Conservation (phyloP, 352 stramenopile genomes). For the Globisporangium emineosum region DNA sequence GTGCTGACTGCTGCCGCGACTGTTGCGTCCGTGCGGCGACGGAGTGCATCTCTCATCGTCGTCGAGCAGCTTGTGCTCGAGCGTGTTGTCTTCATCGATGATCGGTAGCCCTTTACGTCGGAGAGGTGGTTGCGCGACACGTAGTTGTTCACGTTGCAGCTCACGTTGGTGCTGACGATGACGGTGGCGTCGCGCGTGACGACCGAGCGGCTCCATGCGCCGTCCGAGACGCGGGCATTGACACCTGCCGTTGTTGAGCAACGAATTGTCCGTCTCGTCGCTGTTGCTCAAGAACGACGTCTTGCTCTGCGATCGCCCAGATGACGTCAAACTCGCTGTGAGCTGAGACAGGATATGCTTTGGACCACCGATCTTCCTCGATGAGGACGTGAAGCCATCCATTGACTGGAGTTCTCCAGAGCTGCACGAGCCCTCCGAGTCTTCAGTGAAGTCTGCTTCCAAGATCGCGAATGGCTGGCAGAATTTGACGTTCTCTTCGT, state of each 20-base stretch:
- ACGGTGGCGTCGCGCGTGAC: slow-evolving; percentile 2
- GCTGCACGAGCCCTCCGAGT: slow-evolving; percentile 9
- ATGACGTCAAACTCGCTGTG: slow-evolving; percentile 12
- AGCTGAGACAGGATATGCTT: slow-evolving; percentile 13
- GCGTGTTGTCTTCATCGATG: slow-evolving; percentile 19
- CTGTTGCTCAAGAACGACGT: slow-evolving; percentile 10
- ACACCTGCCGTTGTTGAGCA: slow-evolving; percentile 2
- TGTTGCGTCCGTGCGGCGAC: not conserved
- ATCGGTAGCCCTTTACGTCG: slow-evolving; percentile 10
- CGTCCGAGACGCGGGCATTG: slow-evolving; percentile 15
- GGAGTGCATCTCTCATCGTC: not conserved
- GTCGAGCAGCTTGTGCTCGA: slow-evolving; percentile 13
- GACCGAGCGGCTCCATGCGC: slow-evolving; percentile 11
- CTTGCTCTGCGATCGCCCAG: slow-evolving; percentile 9
- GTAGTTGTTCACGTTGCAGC: not conserved
- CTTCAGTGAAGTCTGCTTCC: slow-evolving; percentile 21
- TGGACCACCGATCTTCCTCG: not conserved
- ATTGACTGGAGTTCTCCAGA: slow-evolving; percentile 6
- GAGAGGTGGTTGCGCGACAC: not conserved
- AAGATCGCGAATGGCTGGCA: slow-evolving; percentile 42
- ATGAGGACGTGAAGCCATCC: slow-evolving; percentile 9
- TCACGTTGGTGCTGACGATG: slow-evolving; percentile 5
- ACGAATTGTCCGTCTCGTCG: slow-evolving; percentile 12
- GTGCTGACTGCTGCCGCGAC: not conserved
- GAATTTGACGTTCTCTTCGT: slow-evolving; percentile 29